These are phyloP conservation scores for Tulasnella sp. DNA, from an alignment of 768 basidiomycete species.

Conservation along the genomic window DNA sequence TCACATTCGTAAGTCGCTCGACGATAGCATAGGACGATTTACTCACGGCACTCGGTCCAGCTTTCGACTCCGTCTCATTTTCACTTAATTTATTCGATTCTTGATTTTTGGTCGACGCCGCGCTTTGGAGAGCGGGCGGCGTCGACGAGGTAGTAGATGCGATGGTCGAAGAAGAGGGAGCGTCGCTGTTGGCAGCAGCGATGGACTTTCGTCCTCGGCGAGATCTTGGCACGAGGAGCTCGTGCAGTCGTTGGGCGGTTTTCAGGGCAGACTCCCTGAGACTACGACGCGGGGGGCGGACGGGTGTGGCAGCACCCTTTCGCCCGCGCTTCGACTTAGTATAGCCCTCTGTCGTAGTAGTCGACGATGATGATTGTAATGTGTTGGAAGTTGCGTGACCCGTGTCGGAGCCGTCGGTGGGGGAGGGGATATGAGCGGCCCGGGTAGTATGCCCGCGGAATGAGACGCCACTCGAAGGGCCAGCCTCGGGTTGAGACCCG, in stretches of 20 bases:
- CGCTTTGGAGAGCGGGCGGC: too few species aligned
- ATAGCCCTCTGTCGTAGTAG: background rate
- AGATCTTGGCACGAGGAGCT: background rate
- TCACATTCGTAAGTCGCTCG: background rate
- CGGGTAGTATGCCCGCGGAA: too few species aligned
- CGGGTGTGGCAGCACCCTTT: background rate
- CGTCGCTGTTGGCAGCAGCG: too few species aligned
- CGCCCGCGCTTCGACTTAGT: background rate
- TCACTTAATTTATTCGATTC: too few species aligned
- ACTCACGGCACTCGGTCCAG: too few species aligned
- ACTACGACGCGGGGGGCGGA: background rate
- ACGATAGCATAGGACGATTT: background rate
- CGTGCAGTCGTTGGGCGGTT: background rate
- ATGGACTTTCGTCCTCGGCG: background rate
- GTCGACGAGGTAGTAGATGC: too few species aligned
- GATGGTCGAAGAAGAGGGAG: too few species aligned
- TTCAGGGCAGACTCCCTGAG: background rate
- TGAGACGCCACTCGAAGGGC: background rate
- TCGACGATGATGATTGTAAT: background rate
- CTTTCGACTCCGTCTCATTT: too few species aligned
- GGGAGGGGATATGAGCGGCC: background rate
- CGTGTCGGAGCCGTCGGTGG: background rate
- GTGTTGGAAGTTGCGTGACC: background rate
- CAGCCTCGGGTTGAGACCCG: background rate
- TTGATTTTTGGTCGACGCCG: too few species aligned